Base-by-base conservation (phyloP, 1,284 basidiomycete genomes). In the Ustilago hordei region DNA sequence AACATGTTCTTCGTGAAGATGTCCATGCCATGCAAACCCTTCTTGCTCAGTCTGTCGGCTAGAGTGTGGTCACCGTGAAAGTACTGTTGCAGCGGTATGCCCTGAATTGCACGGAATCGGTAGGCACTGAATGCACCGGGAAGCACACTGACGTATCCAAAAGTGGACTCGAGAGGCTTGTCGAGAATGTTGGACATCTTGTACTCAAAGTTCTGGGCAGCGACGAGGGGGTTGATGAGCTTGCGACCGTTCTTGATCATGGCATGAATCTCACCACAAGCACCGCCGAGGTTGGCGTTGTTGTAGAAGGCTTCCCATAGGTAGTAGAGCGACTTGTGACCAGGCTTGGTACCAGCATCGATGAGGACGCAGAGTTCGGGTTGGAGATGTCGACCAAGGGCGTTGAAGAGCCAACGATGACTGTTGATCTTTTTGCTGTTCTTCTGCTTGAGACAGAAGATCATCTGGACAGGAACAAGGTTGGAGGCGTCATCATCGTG, bases 101-200 rank as follows among this genome's bases (percentile, higher is more conserved):
- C 96, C 73, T 92, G 91, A 80, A 99, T 95, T 31, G 97, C 95
- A 31, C 92, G 91, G 87, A 88, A 98, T 35, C 94, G 91, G 86
- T 98, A 98, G 7, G 95, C 95, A 8, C 94, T 95, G 89, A 98
- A 98, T 56, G 95, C 95, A 85, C 95, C 95, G 55, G 96, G 96
- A 66, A 98, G 88, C 71, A 98, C 95, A 53, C 94, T 95, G 23
- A 86, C 84, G 70, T 98, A 98, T 60, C 95, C 96, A 84, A 98
- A 98, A 75, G 91, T 92, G 82, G 93, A 95, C 87, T 98, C 95
- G 54, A 96, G 89, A 3, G 95, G 95, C 86, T 96, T 95, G 84
- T 95, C 93, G 36, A 82, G 77, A 32, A 81, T 81, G 62, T 86
- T 95, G 56, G 91, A 92, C 92, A 96, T 95, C 89, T 97, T 97